phyloP scores from a whole-genome alignment of 768 basidiomycete genomes.

The Russula sp. region DNA sequence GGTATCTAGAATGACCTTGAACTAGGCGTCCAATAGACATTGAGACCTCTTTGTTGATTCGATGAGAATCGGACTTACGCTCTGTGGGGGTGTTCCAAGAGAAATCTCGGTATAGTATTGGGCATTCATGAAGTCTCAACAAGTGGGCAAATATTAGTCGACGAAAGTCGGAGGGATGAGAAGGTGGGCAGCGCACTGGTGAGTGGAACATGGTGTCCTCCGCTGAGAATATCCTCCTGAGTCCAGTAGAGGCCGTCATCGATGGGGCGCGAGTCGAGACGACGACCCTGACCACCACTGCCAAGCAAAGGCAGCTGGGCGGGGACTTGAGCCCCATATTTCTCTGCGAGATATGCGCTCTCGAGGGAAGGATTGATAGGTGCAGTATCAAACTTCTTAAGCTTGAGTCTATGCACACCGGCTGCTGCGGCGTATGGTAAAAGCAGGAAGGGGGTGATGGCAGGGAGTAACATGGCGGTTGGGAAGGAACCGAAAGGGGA shows the following conservation, averaged over 20 bases:
- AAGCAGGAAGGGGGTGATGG: constrained; percentile 37
- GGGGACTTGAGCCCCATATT: constrained; percentile 67
- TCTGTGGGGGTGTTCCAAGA: constrained; percentile 80
- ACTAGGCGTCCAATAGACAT: constrained; percentile 36
- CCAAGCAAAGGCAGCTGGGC: constrained; percentile 60
- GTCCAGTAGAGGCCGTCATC: constrained; percentile 68
- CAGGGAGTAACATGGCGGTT: constrained; percentile 39
- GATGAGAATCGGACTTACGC: constrained; percentile 38
- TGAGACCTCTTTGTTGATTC: background rate
- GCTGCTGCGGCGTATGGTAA: constrained; percentile 45
- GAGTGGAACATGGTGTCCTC: constrained; percentile 84
- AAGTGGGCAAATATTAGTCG: constrained; percentile 16
- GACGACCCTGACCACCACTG: constrained; percentile 66
- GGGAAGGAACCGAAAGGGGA: constrained; percentile 7
- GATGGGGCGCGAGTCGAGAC: constrained; percentile 40
- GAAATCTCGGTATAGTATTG: constrained; percentile 91
- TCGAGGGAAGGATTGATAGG: constrained; percentile 60
- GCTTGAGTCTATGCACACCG: constrained; percentile 78
- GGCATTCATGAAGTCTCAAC: constrained; percentile 91
- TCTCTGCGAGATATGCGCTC: constrained; percentile 85
- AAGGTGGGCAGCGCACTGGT: constrained; percentile 54
- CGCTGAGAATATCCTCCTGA: constrained; percentile 61
- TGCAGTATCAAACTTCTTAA: constrained; percentile 74
- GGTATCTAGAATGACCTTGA: constrained; percentile 95
- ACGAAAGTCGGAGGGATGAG: background rate